Base-by-base conservation (phyloP, 2,329 filamentous ascomycete genomes). In the Aspergillus hiratsukae region DNA sequence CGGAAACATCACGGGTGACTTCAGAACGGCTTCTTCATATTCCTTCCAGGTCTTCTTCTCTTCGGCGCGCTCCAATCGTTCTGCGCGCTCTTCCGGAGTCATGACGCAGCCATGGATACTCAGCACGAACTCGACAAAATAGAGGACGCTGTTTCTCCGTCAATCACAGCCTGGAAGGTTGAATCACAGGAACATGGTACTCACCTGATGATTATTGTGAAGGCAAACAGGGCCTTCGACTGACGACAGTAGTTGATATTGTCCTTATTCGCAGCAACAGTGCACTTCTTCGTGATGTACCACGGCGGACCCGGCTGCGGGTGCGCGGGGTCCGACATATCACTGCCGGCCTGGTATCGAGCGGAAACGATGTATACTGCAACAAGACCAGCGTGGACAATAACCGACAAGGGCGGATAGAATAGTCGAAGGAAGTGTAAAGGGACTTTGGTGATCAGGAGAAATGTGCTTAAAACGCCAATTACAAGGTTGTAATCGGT, bases 211-310 rank as follows among this genome's bases (percentile, higher is more conserved):
- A 84, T 69, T 51, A 83, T 73, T 3, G 79, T 82, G 21, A 85
- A 75, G 1, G 78, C 82, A 64, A 86, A 86, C 3, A 78, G 72
- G 6, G 77, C 75, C 65, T 86, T 84, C 4, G 84, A 83, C 70
- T 87, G 84, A 70, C 78, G 72, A 68, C 84, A 87, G 66, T 84
- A 87, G 19, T 66, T 67, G 31, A 80, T 70, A 53, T 81, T 74
- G 48, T 72, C 75, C 49, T 73, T 71, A 45, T 76, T 69, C 5
- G 70, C 69, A 0, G 81, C 78, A 25, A 84, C 78, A 52, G 71
- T 77, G 72, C 84, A 87, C 61, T 73, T 81, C 69, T 86, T 85
- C 52, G 81, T 81, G 61, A 87, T 81, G 66, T 86, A 86, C 84
- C 84, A 87, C 7, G 84, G 83, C 19, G 82, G 70, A 31, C 84